Evolutionary conservation across 163 green algal genomes (phyloP), one percentile per base, ranked within the genome.

Genomic region (Scenedesmus sp.): DNA sequence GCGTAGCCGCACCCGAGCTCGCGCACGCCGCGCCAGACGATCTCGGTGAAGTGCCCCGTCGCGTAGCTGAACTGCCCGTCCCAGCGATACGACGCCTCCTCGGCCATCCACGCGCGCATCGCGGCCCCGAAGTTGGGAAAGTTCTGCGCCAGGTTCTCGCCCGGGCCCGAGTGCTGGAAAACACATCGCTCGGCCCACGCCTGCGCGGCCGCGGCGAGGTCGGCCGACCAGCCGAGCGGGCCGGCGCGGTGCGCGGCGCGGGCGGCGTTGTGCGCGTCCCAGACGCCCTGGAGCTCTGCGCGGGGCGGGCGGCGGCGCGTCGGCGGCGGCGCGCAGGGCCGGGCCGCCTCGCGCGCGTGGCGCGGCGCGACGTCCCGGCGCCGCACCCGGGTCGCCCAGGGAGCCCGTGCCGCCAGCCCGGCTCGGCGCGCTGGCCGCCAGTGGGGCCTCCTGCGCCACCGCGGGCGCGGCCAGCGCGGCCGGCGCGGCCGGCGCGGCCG

Each of bases 1-100:
- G 47, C 45, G 29, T 71, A 79, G 18, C 57, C 71, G 42, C 78
- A 84, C 17, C 83, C 83, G 7, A 88, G 26, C 45, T 82, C 34
- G 4, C 33, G 64, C 3, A 69, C 63, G 11, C 6, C 51, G 29
- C 53, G 56, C 83, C 83, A 88, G n/a, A 83, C 42, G n/a, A 86
- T 80, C 77, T 88, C 74, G 0, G 80, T 88, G 36, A 74, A 77
- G 63, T 88, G 83, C 1, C 80, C 83, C 18, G 79, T 82, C 17
- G 48, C 26, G 22, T 51, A 28, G 36, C 36, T 60, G 31, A 48
- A 79, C 17, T 70, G 56, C 1, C 70, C 70, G 13, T 36, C 70
- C 15, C 48, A 57, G n/a, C n/a, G n/a, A 20, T 51, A 63, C 24
- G 1, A 7, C 17, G 31, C 22, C 58, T 66, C 69, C 17, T 77